A percentile compares a stretch with the other conserved stretches of the same genome.
Evolutionary conservation across 352 stramenopile genomes (phyloP).

Genomic region (Phytophthora sojae): DNA sequence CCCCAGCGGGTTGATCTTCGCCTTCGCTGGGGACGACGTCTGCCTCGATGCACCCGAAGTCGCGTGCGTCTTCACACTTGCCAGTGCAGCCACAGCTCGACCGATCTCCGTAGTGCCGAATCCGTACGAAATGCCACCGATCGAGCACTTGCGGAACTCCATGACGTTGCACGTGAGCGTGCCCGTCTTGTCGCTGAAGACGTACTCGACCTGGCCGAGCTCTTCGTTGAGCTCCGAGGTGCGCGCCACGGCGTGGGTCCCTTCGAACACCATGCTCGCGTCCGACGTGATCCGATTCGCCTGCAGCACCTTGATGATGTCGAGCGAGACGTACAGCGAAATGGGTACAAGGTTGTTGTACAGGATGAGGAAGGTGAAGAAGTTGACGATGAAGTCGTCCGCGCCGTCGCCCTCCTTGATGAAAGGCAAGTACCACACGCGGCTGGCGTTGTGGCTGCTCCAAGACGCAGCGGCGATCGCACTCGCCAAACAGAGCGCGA

Average conservation of each 20-base stretch:
- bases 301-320: slow-evolving; percentile 93
- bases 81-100: slow-evolving; percentile 90
- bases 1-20: slow-evolving; percentile 22
- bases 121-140: slow-evolving; percentile 87
- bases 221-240: slow-evolving; percentile 94
- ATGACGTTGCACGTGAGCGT: slow-evolving; percentile 99
- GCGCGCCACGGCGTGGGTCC: slow-evolving; percentile 76
- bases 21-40: slow-evolving; percentile 16
- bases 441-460: slow-evolving; percentile 42
- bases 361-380: slow-evolving; percentile 94
- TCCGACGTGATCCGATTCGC: slow-evolving; percentile 89
- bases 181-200: slow-evolving; percentile 99
- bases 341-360: slow-evolving; percentile 97
- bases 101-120: slow-evolving; percentile 91
- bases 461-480: slow-evolving; percentile 47
- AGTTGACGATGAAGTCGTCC: slow-evolving; percentile 70
- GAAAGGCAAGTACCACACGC: slow-evolving; percentile 65
- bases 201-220: slow-evolving; percentile 96
- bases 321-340: slow-evolving; percentile 96
- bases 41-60: background rate
- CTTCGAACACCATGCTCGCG: slow-evolving; percentile 83
- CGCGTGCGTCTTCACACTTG: slow-evolving; percentile 4
- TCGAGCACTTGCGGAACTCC: slow-evolving; percentile 94
- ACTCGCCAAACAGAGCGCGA: slow-evolving; percentile 64
- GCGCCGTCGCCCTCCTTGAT: slow-evolving; percentile 36